Percentiles rank a stretch among this genome's conserved stretches.
Conservation (phyloP, 2,329 filamentous ascomycete genomes). For the Mycosphaerella sp. region DNA sequence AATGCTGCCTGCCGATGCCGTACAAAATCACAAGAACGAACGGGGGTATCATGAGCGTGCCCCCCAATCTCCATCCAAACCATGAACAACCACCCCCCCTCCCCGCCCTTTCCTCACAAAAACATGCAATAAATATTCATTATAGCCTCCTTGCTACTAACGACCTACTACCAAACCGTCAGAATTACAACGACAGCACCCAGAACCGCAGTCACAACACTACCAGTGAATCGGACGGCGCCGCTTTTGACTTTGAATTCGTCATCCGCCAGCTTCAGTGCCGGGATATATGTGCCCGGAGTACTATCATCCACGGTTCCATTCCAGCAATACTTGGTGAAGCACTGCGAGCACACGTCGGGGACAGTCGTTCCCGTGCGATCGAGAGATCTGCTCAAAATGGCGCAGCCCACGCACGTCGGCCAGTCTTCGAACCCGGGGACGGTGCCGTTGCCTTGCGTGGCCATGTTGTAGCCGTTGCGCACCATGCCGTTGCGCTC, state of each 20-base stretch:
- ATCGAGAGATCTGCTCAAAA: slow-evolving; percentile 67
- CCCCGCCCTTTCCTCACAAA: too few relatives aligned
- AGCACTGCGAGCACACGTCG: slow-evolving; percentile 67
- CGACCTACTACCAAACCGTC: slow-evolving; percentile 1
- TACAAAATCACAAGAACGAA: too few relatives aligned
- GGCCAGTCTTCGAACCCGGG: slow-evolving; percentile 64
- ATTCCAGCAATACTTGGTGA: slow-evolving; percentile 84
- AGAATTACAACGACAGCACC: slow-evolving; percentile 2
- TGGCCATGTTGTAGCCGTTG: slow-evolving; percentile 81
- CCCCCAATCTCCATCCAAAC: too few relatives aligned
- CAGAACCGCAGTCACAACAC: slow-evolving; percentile 1
- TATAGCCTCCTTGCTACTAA: too few relatives aligned
- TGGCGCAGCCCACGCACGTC: slow-evolving; percentile 79
- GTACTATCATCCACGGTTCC: slow-evolving; percentile 51
- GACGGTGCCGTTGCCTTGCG: slow-evolving; percentile 71
- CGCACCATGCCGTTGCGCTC: slow-evolving; percentile 73
- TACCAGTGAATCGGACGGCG: slow-evolving; percentile 2
- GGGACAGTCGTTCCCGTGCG: slow-evolving; percentile 65
- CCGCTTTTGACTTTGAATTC: slow-evolving; percentile 14
- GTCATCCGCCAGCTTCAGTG: slow-evolving; percentile 22
- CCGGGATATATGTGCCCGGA: slow-evolving; percentile 24
- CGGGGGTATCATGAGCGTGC: too few relatives aligned
- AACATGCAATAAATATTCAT: too few relatives aligned
- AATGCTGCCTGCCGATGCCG: too few relatives aligned
- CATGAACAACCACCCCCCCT: too few relatives aligned